Percentiles rank a stretch among this genome's conserved stretches.
These are phyloP conservation scores for Yamadazyma pseudoaaseri DNA, from an alignment of 1,139 yeast genomes.

Conservation along the genomic window DNA sequence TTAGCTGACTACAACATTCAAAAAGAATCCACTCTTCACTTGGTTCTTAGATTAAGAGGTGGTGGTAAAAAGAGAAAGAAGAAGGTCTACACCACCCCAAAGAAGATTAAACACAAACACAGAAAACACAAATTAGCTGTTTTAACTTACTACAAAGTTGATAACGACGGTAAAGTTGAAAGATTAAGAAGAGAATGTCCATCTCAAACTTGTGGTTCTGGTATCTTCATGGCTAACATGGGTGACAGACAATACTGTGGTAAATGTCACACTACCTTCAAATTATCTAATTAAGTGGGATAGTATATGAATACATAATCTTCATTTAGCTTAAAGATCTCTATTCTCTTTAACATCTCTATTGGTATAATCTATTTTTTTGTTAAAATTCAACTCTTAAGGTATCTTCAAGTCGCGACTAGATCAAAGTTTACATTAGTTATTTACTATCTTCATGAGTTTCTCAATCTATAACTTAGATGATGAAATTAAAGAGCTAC, in stretches of 20 bases:
- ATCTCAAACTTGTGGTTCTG: slow-evolving; percentile 92
- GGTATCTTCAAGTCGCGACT: no score
- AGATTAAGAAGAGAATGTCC: slow-evolving; percentile 99
- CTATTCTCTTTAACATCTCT: no score
- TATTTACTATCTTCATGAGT: slow-evolving; percentile 29
- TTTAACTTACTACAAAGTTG: slow-evolving; percentile 99
- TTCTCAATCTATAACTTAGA: slow-evolving; percentile 59
- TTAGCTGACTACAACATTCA: slow-evolving; percentile 99
- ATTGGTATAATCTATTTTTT: no score
- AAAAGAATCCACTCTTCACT: slow-evolving; percentile 98
- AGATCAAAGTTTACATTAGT: no score
- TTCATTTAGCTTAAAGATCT: no score
- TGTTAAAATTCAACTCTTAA: no score
- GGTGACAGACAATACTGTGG: slow-evolving; percentile 99
- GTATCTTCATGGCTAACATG: slow-evolving; percentile 99
- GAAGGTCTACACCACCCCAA: slow-evolving; percentile 99
- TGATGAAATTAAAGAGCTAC: slow-evolving; percentile 64
- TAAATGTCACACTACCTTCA: slow-evolving; percentile 96
- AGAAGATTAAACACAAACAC: slow-evolving; percentile 99
- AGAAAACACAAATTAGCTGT: slow-evolving; percentile 99
- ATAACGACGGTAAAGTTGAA: slow-evolving; percentile 97
- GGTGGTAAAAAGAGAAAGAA: slow-evolving; percentile 99
- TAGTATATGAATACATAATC: not conserved
- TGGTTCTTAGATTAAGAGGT: slow-evolving; percentile 99
- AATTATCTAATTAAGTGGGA: slow-evolving; percentile 41